Base-by-base conservation (phyloP, 805 yeast species). In the Nakazawaea pomicola region DNA sequence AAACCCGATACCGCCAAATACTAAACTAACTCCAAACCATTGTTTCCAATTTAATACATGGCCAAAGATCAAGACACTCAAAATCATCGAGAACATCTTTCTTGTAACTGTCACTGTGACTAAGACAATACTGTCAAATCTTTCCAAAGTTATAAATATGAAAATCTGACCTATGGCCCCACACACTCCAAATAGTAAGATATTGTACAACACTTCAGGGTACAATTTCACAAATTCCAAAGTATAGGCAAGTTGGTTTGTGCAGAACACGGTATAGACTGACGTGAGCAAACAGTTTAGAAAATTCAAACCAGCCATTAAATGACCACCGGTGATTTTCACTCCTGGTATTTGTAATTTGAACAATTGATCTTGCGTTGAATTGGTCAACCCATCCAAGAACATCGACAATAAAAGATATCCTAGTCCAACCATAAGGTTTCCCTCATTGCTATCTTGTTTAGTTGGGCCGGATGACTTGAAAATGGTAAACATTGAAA, bases 131-230 rank as follows among this genome's bases (percentile, higher is more conserved):
- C 96, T 87, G 36, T 91, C 96, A 56, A 86, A 93, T 44, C 76
- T 72, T 51, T 87, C 93, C 34, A 93, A 64, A 2, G 95, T 88
- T 40, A 79, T 61, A 56, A 90, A 93, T 32, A 93, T 87, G 62
- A 95, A 93, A n/a, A 90, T 76, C 61, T 93, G 98, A 12, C 99
- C 99, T 20, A 88, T 53, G 0, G 97, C 81, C 2, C 98, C 99
- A 56, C 87, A 80, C 0, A 79, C 40, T 0, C 90, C 81, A 60
- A 86, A 93, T 6, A 74, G 54, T 14, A 76, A 43, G 20, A 91
- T 70, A 54, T 89, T 90, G 12, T 54, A 46, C 16, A 79, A 49
- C 8, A 83, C 79, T 10, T 61, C 58, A 1, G 84, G 83, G 46
- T 83, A 76, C 15, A 47, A 42, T 1, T 44, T 29, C 14, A 80